Evolutionary conservation across 495 filamentous ascomycete genomes (phyloP), one percentile per base, ranked within the genome.

Genomic region (Stereocaulon alpinum): DNA sequence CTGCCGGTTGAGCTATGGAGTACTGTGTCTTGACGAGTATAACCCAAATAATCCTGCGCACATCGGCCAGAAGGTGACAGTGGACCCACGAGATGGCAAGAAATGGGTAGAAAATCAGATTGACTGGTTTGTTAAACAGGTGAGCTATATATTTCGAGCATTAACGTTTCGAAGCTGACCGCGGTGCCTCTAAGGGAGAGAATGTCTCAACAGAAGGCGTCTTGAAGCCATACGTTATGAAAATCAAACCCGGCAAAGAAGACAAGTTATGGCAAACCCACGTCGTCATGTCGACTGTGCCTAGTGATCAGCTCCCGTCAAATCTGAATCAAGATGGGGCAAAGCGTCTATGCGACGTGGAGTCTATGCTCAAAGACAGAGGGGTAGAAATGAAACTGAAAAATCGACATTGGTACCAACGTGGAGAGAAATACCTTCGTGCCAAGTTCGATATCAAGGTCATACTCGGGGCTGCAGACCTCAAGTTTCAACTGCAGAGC

Each of bases 1-100:
- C 55, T 78, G 77, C 4, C 74, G 80, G n/a, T 70, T 77, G 6
- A 82, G 79, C 60, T 83, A 82, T 66, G 81, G 79, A 0, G 73
- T 83, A 6, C 62, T 80, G 12, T 78, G 76, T 41, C 69, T 72
- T 43, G 66, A 76, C 50, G 60, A 69, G 10, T 83, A 80, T 45
- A 66, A 79, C 37, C 71, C 75, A 0, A 63, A 53, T 2, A 68
- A 71, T 20, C 44, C 47, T 4, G 40, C 42, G 15, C 80, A 83
- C 56, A 29, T 71, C 4, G 70, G 73, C 17, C 69, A 79, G 48
- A 67, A 68, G 0, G 67, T 81, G 3, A 59, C 64, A 12, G 59
- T 61, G 10, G 80, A 82, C 63, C 59, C 69, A 11, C 74, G 69
- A 41, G 76, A 82, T 55, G 70, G 73, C 27, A 71, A 71, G 47